phyloP scores from a whole-genome alignment of 345 rosid genomes.

The Noccaea bulbosa region DNA sequence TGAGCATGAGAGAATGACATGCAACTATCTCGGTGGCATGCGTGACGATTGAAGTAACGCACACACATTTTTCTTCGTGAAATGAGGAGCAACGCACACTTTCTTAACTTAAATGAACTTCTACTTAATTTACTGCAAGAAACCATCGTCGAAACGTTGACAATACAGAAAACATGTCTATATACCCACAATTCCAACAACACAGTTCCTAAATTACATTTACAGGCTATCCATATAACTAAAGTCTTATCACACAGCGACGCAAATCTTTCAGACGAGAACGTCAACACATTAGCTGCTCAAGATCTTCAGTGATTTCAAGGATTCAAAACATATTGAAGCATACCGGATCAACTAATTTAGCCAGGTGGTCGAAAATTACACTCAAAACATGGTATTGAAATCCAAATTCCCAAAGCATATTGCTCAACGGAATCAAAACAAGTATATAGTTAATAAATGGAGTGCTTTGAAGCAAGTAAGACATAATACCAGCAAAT shows the following conservation, averaged over 20 bases:
- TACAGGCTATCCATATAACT: neutral
- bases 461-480: neutral
- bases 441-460: neutral
- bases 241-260: neutral
- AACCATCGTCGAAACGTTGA: neutral
- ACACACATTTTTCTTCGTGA: conserved; percentile 4
- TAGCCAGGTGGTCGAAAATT: neutral
- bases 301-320: neutral
- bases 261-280: neutral
- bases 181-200: neutral
- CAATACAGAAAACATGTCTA: neutral
- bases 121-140: conserved; percentile 5
- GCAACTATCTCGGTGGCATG: neutral
- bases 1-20: too few species aligned
- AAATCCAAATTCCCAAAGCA: neutral
- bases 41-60: conserved; percentile 7
- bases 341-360: neutral
- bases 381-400: conserved; percentile 8
- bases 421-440: neutral
- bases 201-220: neutral
- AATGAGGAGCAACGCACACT: conserved; percentile 1
- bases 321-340: neutral
- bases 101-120: conserved; percentile 1
- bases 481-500: conserved; percentile 3
- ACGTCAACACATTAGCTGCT: conserved; percentile 3